These are phyloP conservation scores for Aspergillus bridgeri DNA, from an alignment of 495 filamentous ascomycete species.

Conservation along the genomic window DNA sequence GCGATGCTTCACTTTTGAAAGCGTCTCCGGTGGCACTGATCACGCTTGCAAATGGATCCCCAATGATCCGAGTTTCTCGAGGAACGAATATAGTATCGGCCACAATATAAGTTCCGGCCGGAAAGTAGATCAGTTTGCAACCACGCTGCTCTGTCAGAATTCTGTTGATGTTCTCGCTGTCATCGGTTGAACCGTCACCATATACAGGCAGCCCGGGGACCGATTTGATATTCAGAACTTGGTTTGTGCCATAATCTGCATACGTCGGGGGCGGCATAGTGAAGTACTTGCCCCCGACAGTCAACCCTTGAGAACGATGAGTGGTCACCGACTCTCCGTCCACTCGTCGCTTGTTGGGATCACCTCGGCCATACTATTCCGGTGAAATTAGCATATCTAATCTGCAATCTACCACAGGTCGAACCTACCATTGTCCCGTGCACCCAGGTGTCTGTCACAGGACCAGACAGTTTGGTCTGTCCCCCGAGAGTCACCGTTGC, in stretches of 20 bases:
- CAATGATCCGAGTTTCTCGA: slow-evolving; percentile 45
- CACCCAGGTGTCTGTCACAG: slow-evolving; percentile 28
- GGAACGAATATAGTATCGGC: slow-evolving; percentile 53
- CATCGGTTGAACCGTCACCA: slow-evolving; percentile 36
- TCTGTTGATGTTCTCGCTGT: slow-evolving; percentile 46
- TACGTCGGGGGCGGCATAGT: slow-evolving; percentile 43
- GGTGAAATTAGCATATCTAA: background rate
- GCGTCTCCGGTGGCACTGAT: slow-evolving; percentile 43
- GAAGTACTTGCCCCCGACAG: slow-evolving; percentile 25
- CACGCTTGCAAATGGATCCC: slow-evolving; percentile 44
- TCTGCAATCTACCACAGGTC: background rate
- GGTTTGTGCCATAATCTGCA: slow-evolving; percentile 28
- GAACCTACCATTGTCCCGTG: slow-evolving; percentile 26
- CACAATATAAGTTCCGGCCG: slow-evolving; percentile 56
- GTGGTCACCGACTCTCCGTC: slow-evolving; percentile 17
- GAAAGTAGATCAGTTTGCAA: slow-evolving; percentile 53
- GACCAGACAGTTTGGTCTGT: slow-evolving; percentile 10
- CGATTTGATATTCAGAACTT: slow-evolving; percentile 47
- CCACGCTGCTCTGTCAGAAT: slow-evolving; percentile 42
- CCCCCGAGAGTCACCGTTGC: slow-evolving; percentile 21
- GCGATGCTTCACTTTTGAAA: slow-evolving; percentile 45
- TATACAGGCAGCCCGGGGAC: slow-evolving; percentile 28
- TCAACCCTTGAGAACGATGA: slow-evolving; percentile 13
- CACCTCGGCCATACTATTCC: slow-evolving; percentile 16
- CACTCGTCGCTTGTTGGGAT: slow-evolving; percentile 9